Evolutionary conservation across 192 early-diverging fungal genomes (phyloP).

Genomic region (Radiomyces spectabilis): DNA sequence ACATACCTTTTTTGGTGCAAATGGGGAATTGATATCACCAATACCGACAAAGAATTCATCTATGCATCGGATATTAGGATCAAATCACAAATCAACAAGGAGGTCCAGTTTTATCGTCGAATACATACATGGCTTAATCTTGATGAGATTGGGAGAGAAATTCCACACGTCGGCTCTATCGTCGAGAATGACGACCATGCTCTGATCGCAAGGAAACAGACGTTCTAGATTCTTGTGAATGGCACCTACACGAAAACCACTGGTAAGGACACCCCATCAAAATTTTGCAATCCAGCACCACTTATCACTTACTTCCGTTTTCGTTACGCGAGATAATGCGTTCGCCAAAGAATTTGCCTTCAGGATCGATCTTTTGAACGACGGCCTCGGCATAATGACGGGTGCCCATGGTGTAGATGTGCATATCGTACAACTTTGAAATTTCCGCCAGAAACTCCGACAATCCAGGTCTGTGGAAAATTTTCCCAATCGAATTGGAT

Average conservation of each 20-base stretch:
- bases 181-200: constrained; percentile 95
- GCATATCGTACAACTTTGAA: constrained; percentile 77
- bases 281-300: background rate
- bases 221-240: constrained; percentile 73
- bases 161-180: constrained; percentile 95
- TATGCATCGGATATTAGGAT: constrained; percentile 13
- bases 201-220: constrained; percentile 89
- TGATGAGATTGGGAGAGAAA: constrained; percentile 83
- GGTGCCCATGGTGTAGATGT: constrained; percentile 99
- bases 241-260: constrained; percentile 44
- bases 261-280: no score
- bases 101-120: background rate
- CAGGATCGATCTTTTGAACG: constrained; percentile 80
- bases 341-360: constrained; percentile 67
- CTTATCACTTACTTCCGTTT: constrained; percentile 76
- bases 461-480: constrained; percentile 61
- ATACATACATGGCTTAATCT: constrained; percentile 81
- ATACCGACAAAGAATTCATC: constrained; percentile 91
- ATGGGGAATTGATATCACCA: constrained; percentile 91
- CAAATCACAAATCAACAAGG: background rate
- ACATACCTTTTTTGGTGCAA: constrained; percentile 41
- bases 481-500: constrained; percentile 1
- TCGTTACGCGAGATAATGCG: constrained; percentile 93
- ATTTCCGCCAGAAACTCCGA: constrained; percentile 68
- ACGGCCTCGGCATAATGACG: constrained; percentile 88